Evolutionary conservation across 1,284 basidiomycete genomes (phyloP).

Genomic region (Pholiota adiposa): DNA sequence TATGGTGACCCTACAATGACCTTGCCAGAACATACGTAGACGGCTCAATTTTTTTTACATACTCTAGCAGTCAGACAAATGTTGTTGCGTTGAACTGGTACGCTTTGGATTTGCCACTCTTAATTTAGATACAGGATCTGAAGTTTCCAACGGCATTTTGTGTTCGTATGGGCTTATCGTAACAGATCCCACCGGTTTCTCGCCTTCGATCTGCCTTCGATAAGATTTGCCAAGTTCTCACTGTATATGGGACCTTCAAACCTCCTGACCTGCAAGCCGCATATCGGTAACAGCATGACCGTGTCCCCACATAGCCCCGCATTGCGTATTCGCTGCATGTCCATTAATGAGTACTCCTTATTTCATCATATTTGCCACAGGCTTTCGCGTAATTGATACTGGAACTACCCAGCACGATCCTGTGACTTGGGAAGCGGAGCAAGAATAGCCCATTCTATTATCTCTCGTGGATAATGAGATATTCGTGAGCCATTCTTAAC

Average conservation of each 20-base stretch:
- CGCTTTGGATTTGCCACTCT: too few species aligned
- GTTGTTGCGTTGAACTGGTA: too few species aligned
- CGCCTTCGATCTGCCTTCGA: too few species aligned
- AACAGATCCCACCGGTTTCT: neutral
- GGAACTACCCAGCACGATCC: neutral
- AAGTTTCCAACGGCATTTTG: too few species aligned
- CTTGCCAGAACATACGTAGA: too few species aligned
- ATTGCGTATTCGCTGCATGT: neutral
- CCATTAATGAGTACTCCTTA: neutral
- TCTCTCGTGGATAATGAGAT: neutral
- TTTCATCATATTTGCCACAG: constrained; percentile 7
- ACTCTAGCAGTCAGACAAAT: too few species aligned
- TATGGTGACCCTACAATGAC: too few species aligned
- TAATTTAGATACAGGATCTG: too few species aligned
- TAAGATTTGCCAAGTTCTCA: neutral
- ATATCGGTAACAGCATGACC: neutral
- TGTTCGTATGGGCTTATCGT: neutral
- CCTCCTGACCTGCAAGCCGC: neutral
- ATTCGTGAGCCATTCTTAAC: neutral
- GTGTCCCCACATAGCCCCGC: neutral
- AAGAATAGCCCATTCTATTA: constrained; percentile 5
- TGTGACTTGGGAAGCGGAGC: constrained; percentile 3
- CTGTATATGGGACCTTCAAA: neutral
- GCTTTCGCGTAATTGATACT: constrained; percentile 1
- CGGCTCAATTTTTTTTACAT: too few species aligned